Conservation (phyloP, 352 stramenopile genomes). For the Globisporangium orthogonon region DNA sequence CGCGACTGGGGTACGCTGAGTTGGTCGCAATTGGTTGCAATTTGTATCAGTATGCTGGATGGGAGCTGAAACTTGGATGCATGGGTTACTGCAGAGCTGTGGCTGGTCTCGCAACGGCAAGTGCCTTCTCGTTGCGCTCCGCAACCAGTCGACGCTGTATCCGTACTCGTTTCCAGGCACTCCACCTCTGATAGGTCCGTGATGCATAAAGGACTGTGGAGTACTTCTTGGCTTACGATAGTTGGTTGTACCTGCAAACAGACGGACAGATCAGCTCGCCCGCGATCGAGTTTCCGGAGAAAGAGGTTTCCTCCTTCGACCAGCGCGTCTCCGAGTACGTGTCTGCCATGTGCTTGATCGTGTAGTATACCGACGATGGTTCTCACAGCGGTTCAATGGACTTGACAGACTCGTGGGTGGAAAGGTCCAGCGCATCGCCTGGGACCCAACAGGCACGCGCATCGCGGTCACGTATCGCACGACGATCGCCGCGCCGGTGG, state of each 20-base stretch:
- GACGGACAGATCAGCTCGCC: constrained; percentile 71
- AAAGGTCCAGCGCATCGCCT: constrained; percentile 46
- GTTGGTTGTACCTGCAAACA: constrained; percentile 9
- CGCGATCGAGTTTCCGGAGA: constrained; percentile 59
- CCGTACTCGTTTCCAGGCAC: constrained; percentile 62
- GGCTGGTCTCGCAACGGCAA: constrained; percentile 68
- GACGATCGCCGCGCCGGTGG: not conserved
- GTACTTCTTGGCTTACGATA: not conserved
- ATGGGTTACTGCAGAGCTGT: constrained; percentile 36
- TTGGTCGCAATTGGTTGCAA: not conserved
- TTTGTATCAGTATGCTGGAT: not conserved
- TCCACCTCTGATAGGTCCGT: constrained; percentile 53
- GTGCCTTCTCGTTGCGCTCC: constrained; percentile 58
- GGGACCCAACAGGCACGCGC: constrained; percentile 64
- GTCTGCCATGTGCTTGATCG: too few species aligned
- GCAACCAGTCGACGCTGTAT: constrained; percentile 50
- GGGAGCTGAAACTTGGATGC: too few species aligned
- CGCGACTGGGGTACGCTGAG: constrained; percentile 33
- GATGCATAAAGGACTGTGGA: not conserved
- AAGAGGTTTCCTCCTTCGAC: constrained; percentile 53
- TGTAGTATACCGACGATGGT: too few species aligned
- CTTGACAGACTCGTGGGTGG: constrained; percentile 45
- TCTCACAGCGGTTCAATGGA: not conserved
- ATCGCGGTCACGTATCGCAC: constrained; percentile 56
- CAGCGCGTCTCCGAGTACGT: constrained; percentile 50